These are phyloP conservation scores for Glebionis coronaria DNA, from an alignment of 129 eudicot genomes.

Conservation along the genomic window DNA sequence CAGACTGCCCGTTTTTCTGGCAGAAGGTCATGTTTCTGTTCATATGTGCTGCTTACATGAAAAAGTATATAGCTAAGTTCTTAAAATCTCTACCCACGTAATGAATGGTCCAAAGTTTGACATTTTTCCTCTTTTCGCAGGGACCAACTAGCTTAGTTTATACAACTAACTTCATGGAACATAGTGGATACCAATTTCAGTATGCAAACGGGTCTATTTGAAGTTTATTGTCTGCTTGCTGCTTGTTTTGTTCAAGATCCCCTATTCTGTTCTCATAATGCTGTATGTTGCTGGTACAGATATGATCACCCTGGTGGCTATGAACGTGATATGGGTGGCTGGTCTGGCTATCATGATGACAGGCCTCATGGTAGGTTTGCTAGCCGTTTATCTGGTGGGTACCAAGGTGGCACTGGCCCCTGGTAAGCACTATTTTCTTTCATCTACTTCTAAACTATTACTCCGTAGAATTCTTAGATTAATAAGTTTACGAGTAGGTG, in stretches of 20 bases:
- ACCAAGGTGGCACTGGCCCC: slow-evolving; percentile 74
- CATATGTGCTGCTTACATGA: too few relatives aligned
- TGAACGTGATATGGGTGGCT: too few relatives aligned
- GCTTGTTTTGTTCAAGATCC: slow-evolving; percentile 3
- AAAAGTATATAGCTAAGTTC: not conserved
- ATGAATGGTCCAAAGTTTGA: slow-evolving; percentile 1
- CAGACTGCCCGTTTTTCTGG: too few relatives aligned
- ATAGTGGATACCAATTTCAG: not conserved
- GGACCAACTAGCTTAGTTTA: not conserved
- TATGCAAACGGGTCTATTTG: slow-evolving; percentile 2
- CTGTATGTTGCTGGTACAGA: too few relatives aligned
- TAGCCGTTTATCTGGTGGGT: slow-evolving; percentile 82
- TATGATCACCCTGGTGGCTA: too few relatives aligned
- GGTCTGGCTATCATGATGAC: too few relatives aligned
- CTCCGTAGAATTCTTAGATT: too few relatives aligned
- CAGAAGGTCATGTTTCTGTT: too few relatives aligned
- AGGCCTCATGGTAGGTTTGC: slow-evolving; percentile 83
- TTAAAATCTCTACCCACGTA: not conserved
- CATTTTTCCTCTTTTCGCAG: not conserved
- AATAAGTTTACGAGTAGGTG: too few relatives aligned
- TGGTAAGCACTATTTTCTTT: slow-evolving; percentile 43
- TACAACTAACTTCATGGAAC: not conserved
- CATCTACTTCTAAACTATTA: too few relatives aligned
- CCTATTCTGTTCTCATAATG: slow-evolving; percentile 9
- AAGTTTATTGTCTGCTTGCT: slow-evolving; percentile 1